Percentiles rank a stretch among this genome's conserved stretches.
Evolutionary conservation across 768 basidiomycete species (phyloP).

Genomic region (Rhodocollybia butyracea): DNA sequence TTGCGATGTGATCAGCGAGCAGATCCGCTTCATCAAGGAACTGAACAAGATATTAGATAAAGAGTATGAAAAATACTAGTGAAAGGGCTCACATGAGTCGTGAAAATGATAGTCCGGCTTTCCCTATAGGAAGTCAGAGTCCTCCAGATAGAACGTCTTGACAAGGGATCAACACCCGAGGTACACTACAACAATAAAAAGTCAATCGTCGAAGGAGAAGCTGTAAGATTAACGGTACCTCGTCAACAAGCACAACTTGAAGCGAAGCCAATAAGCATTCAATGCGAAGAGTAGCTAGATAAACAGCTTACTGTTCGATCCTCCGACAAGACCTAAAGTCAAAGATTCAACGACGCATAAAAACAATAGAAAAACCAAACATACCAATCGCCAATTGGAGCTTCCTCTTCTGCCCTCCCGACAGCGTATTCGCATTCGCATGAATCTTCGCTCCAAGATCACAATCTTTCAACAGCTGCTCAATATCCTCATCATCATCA

Average conservation of each 20-base stretch:
- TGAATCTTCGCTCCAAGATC: slow-evolving; percentile 70
- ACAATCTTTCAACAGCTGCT: slow-evolving; percentile 65
- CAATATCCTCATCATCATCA: slow-evolving; percentile 50
- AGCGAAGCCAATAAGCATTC: neutral
- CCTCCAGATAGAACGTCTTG: slow-evolving; percentile 74
- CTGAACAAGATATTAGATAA: slow-evolving; percentile 22
- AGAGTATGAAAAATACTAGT: neutral
- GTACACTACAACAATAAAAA: slow-evolving; percentile 42
- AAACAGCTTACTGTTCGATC: slow-evolving; percentile 56
- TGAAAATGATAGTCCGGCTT: slow-evolving; percentile 69
- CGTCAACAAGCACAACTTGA: slow-evolving; percentile 56
- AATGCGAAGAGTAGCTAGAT: neutral
- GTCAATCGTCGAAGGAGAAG: too few species aligned
- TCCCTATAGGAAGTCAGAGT: slow-evolving; percentile 64
- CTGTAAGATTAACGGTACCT: slow-evolving; percentile 21
- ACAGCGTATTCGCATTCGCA: slow-evolving; percentile 61
- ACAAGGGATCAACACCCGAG: slow-evolving; percentile 80
- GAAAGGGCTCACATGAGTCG: slow-evolving; percentile 60
- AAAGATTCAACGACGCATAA: neutral
- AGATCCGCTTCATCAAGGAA: slow-evolving; percentile 81
- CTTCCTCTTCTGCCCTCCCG: slow-evolving; percentile 82
- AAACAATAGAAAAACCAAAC: neutral
- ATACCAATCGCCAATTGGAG: slow-evolving; percentile 66
- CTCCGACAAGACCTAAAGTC: slow-evolving; percentile 57
- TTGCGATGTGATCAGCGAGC: slow-evolving; percentile 71